Base-by-base conservation (phyloP, 2,329 filamentous ascomycete genomes). In the Helicocarpus griseus region DNA sequence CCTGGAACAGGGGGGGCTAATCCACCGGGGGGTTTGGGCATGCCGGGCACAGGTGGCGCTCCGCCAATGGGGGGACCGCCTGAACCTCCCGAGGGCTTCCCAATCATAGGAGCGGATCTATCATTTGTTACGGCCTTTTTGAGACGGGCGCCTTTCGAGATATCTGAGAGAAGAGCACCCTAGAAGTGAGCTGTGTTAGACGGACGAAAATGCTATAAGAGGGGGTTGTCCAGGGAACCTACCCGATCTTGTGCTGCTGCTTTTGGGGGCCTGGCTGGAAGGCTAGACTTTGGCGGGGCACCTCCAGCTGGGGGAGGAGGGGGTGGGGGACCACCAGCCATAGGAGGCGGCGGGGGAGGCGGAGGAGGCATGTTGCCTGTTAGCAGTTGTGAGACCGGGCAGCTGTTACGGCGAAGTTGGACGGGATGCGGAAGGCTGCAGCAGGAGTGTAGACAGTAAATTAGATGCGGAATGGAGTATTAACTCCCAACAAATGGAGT, bases 61-160 rank as follows among this genome's bases (percentile, higher is more conserved):
- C 86, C 85, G 58, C 82, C 85, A 52, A 87, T 71, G 11, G 84
- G 78, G 50, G 80, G 75, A 54, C 78, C 82, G 29, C 76, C 78
- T 11, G 79, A 77, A 29, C 75, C 74, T 47, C 75, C 76, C 49
- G 77, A 75, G 48, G 75, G 62, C 51, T 78, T 81, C 54, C 70
- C 78, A 52, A 96, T 68, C 48, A 79, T 61, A 0, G 91, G 91
- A 6, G 88, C 88, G 21, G 90, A 96, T 68, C 91, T 84, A 69
- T 97, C 91, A 70, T 97, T 96, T 59, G 90, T 87, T 51, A 89
- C 84, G 29, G 88, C 77, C 69, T 95, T 96, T 71, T 86, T 95
- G 53, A 97, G 77, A 55, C 75, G 73, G 59, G 73, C 77, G 57
- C 91, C 93, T 69, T 94, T 95, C 58, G 76, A 74, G 60, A 98